Conservation (phyloP, 768 basidiomycete genomes). For the Mycena haematopus region DNA sequence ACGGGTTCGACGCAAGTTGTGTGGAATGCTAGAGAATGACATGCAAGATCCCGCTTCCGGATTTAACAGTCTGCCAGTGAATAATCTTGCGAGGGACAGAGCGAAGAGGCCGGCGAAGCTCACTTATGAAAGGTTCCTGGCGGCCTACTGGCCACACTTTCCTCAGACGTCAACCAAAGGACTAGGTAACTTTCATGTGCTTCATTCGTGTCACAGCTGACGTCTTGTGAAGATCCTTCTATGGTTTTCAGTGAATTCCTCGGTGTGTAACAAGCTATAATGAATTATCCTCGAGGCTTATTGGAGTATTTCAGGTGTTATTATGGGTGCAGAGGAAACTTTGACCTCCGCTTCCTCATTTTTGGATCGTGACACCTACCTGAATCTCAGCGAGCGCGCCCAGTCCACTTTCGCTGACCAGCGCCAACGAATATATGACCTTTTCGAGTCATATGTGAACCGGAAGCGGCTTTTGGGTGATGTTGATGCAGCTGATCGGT, state of each 20-base stretch:
- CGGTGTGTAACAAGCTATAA: no score
- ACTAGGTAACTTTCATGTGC: constrained; percentile 46
- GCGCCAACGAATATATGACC: constrained; percentile 53
- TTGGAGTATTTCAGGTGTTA: constrained; percentile 55
- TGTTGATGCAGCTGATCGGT: constrained; percentile 69
- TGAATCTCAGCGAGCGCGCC: constrained; percentile 53
- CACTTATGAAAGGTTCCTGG: constrained; percentile 27
- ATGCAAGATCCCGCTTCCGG: constrained; percentile 12
- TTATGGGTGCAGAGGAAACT: constrained; percentile 71
- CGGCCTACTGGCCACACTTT: constrained; percentile 39
- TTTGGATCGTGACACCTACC: constrained; percentile 54
- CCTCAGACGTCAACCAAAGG: constrained; percentile 56
- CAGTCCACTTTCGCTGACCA: constrained; percentile 61
- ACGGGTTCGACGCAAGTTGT: neutral
- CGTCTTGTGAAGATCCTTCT: constrained; percentile 53
- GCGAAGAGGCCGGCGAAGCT: constrained; percentile 3
- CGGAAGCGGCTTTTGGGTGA: constrained; percentile 50
- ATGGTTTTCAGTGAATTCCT: constrained; percentile 71
- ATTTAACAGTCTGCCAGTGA: neutral
- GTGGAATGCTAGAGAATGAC: constrained; percentile 22
- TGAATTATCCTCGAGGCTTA: neutral
- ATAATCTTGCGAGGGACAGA: neutral
- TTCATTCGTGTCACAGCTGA: neutral
- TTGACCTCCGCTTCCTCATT: constrained; percentile 41
- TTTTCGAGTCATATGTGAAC: constrained; percentile 60